Conservation (phyloP, 2,329 filamentous ascomycete genomes). For the Talaromyces atroroseus region DNA sequence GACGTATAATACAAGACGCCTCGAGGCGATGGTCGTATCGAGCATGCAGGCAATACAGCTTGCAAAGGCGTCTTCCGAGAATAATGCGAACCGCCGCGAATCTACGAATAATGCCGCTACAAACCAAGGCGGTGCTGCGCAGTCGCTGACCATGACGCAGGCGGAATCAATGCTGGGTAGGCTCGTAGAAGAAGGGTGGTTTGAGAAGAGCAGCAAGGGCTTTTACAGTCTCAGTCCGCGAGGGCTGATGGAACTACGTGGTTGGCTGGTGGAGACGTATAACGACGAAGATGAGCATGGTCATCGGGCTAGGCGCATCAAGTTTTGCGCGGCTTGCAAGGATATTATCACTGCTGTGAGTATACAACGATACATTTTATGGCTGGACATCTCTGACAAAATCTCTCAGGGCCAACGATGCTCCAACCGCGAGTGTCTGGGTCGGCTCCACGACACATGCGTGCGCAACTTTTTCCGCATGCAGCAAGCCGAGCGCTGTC, state of each 20-base stretch:
- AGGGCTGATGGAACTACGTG: conserved; percentile 74
- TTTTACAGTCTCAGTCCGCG: conserved; percentile 74
- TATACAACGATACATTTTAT: conserved; percentile 11
- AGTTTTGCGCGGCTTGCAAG: conserved; percentile 80
- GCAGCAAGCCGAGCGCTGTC: conserved; percentile 58
- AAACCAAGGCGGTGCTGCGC: conserved; percentile 28
- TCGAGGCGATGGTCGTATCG: conserved; percentile 77
- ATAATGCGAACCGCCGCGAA: conserved; percentile 40
- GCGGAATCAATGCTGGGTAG: conserved; percentile 66
- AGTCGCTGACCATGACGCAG: conserved; percentile 67
- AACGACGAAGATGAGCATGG: conserved; percentile 64
- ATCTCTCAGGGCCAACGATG: conserved; percentile 64
- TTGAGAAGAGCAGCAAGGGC: conserved; percentile 65
- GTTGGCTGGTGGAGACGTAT: conserved; percentile 83
- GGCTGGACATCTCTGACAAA: background rate
- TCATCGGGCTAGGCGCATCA: conserved; percentile 62
- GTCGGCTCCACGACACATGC: conserved; percentile 73
- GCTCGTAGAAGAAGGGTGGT: conserved; percentile 76
- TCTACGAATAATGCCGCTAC: conserved; percentile 28
- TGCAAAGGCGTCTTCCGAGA: conserved; percentile 39
- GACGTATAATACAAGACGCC: conserved; percentile 70
- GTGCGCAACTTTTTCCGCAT: conserved; percentile 67
- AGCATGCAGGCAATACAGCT: conserved; percentile 73
- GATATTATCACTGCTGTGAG: conserved; percentile 74
- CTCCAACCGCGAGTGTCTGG: conserved; percentile 58